Evolutionary conservation across 495 filamentous ascomycete genomes (phyloP).

Genomic region (Lasiosphaeria ovina): DNA sequence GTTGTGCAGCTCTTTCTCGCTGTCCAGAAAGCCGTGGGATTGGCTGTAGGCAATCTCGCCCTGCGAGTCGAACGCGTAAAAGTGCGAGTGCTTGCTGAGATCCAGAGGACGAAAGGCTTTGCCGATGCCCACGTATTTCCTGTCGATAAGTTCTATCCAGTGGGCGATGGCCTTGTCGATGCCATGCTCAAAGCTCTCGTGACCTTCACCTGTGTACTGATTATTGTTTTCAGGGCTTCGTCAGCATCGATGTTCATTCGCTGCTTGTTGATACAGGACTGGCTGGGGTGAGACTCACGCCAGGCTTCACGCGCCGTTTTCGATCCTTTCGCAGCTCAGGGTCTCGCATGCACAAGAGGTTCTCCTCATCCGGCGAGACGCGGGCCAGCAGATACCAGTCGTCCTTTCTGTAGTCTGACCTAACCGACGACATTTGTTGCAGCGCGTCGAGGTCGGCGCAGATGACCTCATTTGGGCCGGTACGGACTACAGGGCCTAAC

Average conservation of each 20-base stretch:
- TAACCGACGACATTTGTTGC: slow-evolving; percentile 35
- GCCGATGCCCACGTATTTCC: slow-evolving; percentile 47
- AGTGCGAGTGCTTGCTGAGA: slow-evolving; percentile 43
- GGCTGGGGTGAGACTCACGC: slow-evolving; percentile 11
- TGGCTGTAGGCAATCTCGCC: slow-evolving; percentile 62
- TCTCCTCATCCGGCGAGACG: slow-evolving; percentile 40
- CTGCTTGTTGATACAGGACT: not conserved
- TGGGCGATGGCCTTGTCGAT: slow-evolving; percentile 45
- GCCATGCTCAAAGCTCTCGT: slow-evolving; percentile 48
- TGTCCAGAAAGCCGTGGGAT: slow-evolving; percentile 60
- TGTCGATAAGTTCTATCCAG: slow-evolving; percentile 41
- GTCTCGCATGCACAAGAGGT: slow-evolving; percentile 34
- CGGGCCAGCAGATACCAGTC: slow-evolving; percentile 44
- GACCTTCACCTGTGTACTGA: slow-evolving; percentile 36
- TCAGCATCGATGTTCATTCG: not conserved
- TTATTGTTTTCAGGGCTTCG: not conserved
- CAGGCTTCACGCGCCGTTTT: slow-evolving; percentile 32
- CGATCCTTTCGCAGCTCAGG: slow-evolving; percentile 27
- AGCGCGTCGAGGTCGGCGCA: slow-evolving; percentile 42
- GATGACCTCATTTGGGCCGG: slow-evolving; percentile 30
- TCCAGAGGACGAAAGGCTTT: slow-evolving; percentile 46
- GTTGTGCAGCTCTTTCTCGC: slow-evolving; percentile 55
- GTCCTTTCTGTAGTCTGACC: slow-evolving; percentile 38
- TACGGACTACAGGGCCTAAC: slow-evolving; percentile 25
- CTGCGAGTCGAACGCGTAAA: slow-evolving; percentile 63